Conservation (phyloP, 257 asterid species). For the Oldenlandia corymbosa region DNA sequence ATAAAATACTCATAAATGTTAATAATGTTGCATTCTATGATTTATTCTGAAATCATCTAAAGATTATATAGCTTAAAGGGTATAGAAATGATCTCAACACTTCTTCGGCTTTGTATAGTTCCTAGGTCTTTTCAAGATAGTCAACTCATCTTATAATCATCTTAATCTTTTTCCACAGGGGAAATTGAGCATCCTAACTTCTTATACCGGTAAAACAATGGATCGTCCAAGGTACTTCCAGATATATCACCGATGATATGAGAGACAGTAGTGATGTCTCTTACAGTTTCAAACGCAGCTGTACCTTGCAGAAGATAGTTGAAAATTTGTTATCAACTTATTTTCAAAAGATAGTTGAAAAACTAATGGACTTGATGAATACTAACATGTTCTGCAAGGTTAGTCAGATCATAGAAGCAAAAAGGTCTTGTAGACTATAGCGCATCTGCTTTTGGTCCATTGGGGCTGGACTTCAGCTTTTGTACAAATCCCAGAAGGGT, state of each 20-base stretch:
- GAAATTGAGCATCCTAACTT: slow-evolving; percentile 61
- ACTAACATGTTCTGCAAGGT: slow-evolving; percentile 76
- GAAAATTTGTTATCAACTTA: background rate
- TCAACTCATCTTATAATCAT: slow-evolving; percentile 70
- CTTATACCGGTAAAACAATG: slow-evolving; percentile 64
- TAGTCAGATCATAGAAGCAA: slow-evolving; percentile 36
- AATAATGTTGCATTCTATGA: no score
- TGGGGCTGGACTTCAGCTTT: slow-evolving; percentile 13
- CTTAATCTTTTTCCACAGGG: slow-evolving; percentile 41
- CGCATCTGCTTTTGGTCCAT: slow-evolving; percentile 32
- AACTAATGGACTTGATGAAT: no score
- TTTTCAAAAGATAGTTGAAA: background rate
- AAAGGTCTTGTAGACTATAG: slow-evolving; percentile 60
- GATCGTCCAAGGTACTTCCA: slow-evolving; percentile 64
- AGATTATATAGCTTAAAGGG: background rate
- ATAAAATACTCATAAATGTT: no score
- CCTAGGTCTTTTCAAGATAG: slow-evolving; percentile 72
- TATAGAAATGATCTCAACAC: slow-evolving; percentile 32
- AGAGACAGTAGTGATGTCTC: slow-evolving; percentile 77
- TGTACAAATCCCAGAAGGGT: slow-evolving; percentile 32
- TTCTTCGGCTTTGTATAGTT: slow-evolving; percentile 72
- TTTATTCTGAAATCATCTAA: no score
- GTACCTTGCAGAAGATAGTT: slow-evolving; percentile 47
- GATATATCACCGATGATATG: slow-evolving; percentile 76
- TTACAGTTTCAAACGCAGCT: slow-evolving; percentile 55